These are phyloP conservation scores for Mycena galopus DNA, from an alignment of 768 basidiomycete genomes.

Conservation along the genomic window DNA sequence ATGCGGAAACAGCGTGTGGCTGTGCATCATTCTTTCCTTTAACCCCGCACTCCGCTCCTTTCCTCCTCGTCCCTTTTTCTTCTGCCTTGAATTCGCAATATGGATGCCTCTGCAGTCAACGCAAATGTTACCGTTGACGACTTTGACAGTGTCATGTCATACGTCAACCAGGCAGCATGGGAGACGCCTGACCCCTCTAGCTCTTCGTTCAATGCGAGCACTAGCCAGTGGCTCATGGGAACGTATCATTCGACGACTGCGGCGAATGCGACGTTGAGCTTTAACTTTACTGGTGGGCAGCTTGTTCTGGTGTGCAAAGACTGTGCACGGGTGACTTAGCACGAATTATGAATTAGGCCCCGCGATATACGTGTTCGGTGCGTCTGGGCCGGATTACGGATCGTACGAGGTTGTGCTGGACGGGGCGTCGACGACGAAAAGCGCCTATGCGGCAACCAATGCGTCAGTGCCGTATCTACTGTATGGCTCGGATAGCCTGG, in stretches of 20 bases:
- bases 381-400: conserved; percentile 56
- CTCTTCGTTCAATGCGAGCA: conserved; percentile 48
- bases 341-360: conserved; percentile 53
- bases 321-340: too few species aligned
- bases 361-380: conserved; percentile 58
- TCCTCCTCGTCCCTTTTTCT: too few species aligned
- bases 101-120: conserved; percentile 61
- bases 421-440: conserved; percentile 40
- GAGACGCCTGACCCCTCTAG: conserved; percentile 62
- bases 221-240: conserved; percentile 56
- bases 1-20: not conserved
- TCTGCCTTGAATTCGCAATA: too few species aligned
- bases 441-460: conserved; percentile 51
- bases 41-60: not conserved
- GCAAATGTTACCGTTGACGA: conserved; percentile 61
- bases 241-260: conserved; percentile 59
- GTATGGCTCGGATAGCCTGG: conserved; percentile 50
- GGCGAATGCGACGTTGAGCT: conserved; percentile 50
- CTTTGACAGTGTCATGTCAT: conserved; percentile 60
- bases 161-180: conserved; percentile 56
- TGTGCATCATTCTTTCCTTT: not conserved
- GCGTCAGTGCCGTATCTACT: conserved; percentile 50
- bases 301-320: not conserved
- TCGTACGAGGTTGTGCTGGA: conserved; percentile 59
- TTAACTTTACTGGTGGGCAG: conserved; percentile 59